These are phyloP conservation scores for Senna tora DNA, from an alignment of 306 rosid genomes.

Conservation along the genomic window DNA sequence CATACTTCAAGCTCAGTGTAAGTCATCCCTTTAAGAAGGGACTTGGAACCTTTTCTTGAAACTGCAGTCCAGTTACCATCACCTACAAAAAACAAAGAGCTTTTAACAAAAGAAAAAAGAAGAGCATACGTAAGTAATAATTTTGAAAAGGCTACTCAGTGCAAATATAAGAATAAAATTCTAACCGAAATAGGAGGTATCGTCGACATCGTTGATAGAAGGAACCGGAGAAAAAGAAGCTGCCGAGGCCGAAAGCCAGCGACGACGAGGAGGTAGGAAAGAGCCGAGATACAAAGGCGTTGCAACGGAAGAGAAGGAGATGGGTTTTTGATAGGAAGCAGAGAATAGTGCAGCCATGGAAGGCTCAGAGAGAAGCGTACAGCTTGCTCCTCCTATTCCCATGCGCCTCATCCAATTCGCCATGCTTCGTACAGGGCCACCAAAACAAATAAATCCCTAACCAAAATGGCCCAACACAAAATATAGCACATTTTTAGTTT, in stretches of 20 bases:
- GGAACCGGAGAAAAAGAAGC: conserved; percentile 36
- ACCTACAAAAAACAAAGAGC: conserved; percentile 34
- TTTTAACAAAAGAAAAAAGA: neutral
- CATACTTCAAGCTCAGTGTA: conserved; percentile 77
- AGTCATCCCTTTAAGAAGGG: conserved; percentile 77
- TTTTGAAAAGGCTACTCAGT: no score
- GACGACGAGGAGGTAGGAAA: conserved; percentile 40
- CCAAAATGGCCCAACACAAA: no score
- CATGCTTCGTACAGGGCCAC: conserved; percentile 20
- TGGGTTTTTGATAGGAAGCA: conserved; percentile 28
- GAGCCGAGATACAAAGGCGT: conserved; percentile 39
- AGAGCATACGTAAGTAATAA: neutral
- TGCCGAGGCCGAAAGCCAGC: conserved; percentile 45
- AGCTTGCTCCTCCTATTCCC: conserved; percentile 37
- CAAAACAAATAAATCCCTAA: neutral
- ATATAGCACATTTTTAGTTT: no score
- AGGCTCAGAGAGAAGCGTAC: conserved; percentile 37
- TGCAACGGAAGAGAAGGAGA: conserved; percentile 36
- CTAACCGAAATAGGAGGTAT: conserved; percentile 47
- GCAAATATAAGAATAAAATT: neutral
- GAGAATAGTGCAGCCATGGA: conserved; percentile 34
- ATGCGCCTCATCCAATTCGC: conserved; percentile 57
- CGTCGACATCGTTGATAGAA: conserved; percentile 37
- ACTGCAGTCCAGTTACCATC: conserved; percentile 24
- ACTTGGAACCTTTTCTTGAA: conserved; percentile 48